Evolutionary conservation across 2,329 filamentous ascomycete species (phyloP), one percentile per base, ranked within the genome.

Genomic region (Parastagonospora avenae): DNA sequence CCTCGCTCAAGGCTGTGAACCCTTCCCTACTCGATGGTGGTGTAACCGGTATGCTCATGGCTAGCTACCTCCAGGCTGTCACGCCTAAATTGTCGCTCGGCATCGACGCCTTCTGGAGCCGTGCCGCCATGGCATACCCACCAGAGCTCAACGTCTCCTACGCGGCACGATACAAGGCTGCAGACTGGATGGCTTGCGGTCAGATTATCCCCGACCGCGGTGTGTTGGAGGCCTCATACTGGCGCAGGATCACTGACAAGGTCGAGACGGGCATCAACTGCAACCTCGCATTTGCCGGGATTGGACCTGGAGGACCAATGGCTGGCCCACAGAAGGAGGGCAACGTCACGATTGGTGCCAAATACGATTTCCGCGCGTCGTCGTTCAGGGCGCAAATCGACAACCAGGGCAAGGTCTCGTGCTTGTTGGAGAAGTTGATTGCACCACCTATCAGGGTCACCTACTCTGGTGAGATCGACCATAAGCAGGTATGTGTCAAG

Each of bases 351-450:
- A 84, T 97, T 67, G 94, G 93, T 68, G 91, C 92, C 73, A 99
- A 99, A 79, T 99, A 99, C 79, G 93, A 97, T 75, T 99, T 99
- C 85, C 86, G 91, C 71, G 94, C 91, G 48, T 94, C 91, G 43
- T 94, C 91, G 36, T 96, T 97, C 86, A 87, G 93, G 61, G 94
- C 93, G 38, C 94, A 99, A 79, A 84, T 97, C 66, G 94, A 99
- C 79, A 95, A 92, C 69, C 87, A 91, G 74, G 94, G 94, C 74
- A 96, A 96, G 81, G 83, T 99, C 55, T 91, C 89, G 77, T 94
- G 91, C 73, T 79, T 97, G 69, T 80, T 97, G 63, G 94, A 99
- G 83, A 97, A 97, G 86, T 88, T 92, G 70, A 90, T 99, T 69
- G 92, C 92, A 28, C 91, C 92, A 59, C 90, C 92, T 27, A 92